Conservation (phyloP, 257 asterid genomes). For the Capsicum chinense region DNA sequence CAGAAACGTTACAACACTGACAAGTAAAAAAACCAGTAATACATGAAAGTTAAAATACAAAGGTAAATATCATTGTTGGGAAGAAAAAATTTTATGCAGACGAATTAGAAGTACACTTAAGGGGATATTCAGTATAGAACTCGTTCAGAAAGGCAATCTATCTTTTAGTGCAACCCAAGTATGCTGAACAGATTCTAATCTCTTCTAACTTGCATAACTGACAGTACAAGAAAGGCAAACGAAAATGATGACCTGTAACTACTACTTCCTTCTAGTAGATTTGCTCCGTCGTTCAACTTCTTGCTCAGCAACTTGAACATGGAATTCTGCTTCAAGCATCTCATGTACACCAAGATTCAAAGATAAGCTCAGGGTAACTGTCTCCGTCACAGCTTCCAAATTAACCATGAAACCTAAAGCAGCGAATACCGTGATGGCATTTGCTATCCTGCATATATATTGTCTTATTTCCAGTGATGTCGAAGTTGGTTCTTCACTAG, state of each 20-base stretch:
- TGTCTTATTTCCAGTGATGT: conserved; percentile 67
- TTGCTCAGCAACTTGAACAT: conserved; percentile 82
- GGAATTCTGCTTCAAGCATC: conserved; percentile 90
- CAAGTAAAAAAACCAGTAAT: too few relatives aligned
- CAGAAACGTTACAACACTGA: too few relatives aligned
- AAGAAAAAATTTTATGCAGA: conserved; percentile 15
- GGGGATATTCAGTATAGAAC: not conserved
- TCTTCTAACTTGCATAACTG: conserved; percentile 19
- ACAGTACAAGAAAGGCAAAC: conserved; percentile 8
- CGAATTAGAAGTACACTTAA: not conserved
- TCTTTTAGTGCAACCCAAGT: not conserved
- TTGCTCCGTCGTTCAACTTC: conserved; percentile 73
- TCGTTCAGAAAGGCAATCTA: not conserved
- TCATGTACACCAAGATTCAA: conserved; percentile 69
- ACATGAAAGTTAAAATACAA: too few relatives aligned
- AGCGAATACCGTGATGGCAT: conserved; percentile 77
- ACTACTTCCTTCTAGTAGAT: conserved; percentile 50
- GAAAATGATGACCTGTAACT: not conserved
- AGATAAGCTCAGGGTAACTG: conserved; percentile 55
- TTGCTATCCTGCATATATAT: conserved; percentile 77
- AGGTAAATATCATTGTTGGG: not conserved
- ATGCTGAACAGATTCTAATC: not conserved
- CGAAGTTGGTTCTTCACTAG: conserved; percentile 51
- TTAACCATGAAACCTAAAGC: conserved; percentile 72
- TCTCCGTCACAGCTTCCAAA: conserved; percentile 57